Evolutionary conservation across 106 monocot species (phyloP), one percentile per base, ranked within the genome.

Genomic region (Amphibolis antarctica): DNA sequence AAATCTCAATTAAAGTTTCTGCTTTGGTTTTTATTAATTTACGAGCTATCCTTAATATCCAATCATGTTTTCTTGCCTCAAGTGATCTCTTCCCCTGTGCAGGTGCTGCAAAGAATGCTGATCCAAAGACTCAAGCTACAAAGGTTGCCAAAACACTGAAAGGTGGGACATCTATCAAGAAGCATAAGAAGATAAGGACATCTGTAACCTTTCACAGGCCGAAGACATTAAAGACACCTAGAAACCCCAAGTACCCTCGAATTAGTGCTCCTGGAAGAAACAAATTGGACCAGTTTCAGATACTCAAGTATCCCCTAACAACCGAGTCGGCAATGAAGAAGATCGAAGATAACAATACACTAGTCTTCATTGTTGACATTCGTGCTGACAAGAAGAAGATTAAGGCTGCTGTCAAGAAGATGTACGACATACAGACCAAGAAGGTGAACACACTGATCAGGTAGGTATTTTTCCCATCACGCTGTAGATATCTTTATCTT

Each of bases 321-420:
- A 82, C 82, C 3, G 82, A 82, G 42, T 82, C 82, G 14, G 82
- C 82, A 10, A 75, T 82, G 71, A 77, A 78, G 63, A 77, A 82
- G 59, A 77, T 82, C 12, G 78, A 78, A 31, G 82, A 75, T 28
- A 82, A 82, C 66, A 82, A 82, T 48, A 82, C 82, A 1, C 77
- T 82, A 9, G 82, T 82, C 53, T 82, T 82, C 54, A 78, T 82
- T 28, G 82, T 82, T 21, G 82, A 82, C 50, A 74, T 77, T 55
- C 65, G 82, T 20, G 82, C 82, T 1, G 77, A 82, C 62, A 78
- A 82, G 74, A 82, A 78, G 31, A 82, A 74, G 63, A 82, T 82
- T 30, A 82, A 75, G 57, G 66, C 45, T 3, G 82, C 82, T 1
- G 78, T 82, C 15, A 77, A 82, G 78, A 82, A 78, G 44, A 78